phyloP scores from a whole-genome alignment of 1,139 yeast genomes.

The Magnusiomyces ingens region DNA sequence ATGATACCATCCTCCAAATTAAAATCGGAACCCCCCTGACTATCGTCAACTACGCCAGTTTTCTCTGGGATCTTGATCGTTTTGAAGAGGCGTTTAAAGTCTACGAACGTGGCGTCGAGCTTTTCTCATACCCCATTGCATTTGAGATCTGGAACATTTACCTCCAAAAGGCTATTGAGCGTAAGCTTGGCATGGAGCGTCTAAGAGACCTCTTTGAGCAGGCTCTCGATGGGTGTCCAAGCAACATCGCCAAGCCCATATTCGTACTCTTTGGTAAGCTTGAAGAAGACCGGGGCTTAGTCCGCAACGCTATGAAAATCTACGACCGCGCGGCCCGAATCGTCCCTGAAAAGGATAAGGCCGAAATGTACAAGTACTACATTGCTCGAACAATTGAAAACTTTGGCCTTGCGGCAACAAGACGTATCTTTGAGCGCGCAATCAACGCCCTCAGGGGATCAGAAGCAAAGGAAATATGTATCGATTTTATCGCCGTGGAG shows the following conservation, averaged over 20 bases:
- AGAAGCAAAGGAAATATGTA: constrained; percentile 31
- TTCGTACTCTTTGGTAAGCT: constrained; percentile 53
- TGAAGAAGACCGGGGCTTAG: constrained; percentile 49
- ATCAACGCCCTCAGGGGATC: constrained; percentile 36
- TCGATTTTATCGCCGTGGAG: constrained; percentile 40
- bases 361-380: constrained; percentile 34
- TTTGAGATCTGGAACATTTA: constrained; percentile 72
- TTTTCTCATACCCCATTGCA: constrained; percentile 57
- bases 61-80: constrained; percentile 46
- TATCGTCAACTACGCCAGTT: constrained; percentile 59
- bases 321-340: constrained; percentile 39
- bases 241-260: constrained; percentile 42
- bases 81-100: constrained; percentile 52
- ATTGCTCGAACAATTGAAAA: constrained; percentile 30
- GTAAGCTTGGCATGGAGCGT: constrained; percentile 45
- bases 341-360: constrained; percentile 31
- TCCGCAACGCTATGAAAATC: constrained; percentile 40
- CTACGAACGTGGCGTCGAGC: constrained; percentile 58
- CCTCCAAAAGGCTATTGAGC: constrained; percentile 45
- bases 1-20: constrained; percentile 53
- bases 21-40: constrained; percentile 67
- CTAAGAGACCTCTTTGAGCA: constrained; percentile 71
- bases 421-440: constrained; percentile 41
- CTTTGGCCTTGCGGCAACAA: constrained; percentile 34
- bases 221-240: constrained; percentile 46